Evolutionary conservation across 2,329 filamentous ascomycete species (phyloP).

Genomic region (Pestalotiopsis sp.): DNA sequence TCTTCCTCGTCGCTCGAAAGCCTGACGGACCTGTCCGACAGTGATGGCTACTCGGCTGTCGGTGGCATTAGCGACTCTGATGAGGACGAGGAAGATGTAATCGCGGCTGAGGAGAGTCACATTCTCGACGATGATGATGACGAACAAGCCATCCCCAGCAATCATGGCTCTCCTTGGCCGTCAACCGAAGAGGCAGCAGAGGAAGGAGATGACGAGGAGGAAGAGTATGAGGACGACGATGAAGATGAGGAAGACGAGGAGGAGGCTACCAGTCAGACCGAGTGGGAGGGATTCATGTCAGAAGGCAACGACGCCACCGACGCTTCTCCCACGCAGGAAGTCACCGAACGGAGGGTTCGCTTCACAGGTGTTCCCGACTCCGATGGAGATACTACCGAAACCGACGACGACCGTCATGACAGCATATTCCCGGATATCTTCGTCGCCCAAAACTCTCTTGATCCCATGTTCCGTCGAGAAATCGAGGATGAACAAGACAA

Average conservation of each 20-base stretch:
- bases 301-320: constrained; percentile 49
- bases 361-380: constrained; percentile 67
- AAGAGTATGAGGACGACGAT: constrained; percentile 36
- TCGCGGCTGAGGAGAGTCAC: constrained; percentile 76
- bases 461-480: constrained; percentile 72
- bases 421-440: constrained; percentile 77
- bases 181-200: constrained; percentile 41
- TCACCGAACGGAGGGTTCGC: constrained; percentile 68
- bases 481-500: constrained; percentile 71
- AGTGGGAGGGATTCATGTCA: constrained; percentile 59
- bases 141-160: constrained; percentile 31
- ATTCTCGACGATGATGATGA: constrained; percentile 57
- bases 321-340: constrained; percentile 35
- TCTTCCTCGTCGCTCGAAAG: constrained; percentile 55
- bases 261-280: constrained; percentile 43
- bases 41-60: constrained; percentile 74
- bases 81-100: constrained; percentile 77
- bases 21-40: constrained; percentile 58
- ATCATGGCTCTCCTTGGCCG: constrained; percentile 55
- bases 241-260: constrained; percentile 44
- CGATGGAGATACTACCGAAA: constrained; percentile 68
- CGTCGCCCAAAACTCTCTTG: constrained; percentile 72
- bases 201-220: constrained; percentile 40
- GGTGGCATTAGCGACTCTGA: constrained; percentile 79
- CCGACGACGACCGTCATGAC: constrained; percentile 58